phyloP scores from a whole-genome alignment of 345 rosid species.

The Mallotus nudiflorus region DNA sequence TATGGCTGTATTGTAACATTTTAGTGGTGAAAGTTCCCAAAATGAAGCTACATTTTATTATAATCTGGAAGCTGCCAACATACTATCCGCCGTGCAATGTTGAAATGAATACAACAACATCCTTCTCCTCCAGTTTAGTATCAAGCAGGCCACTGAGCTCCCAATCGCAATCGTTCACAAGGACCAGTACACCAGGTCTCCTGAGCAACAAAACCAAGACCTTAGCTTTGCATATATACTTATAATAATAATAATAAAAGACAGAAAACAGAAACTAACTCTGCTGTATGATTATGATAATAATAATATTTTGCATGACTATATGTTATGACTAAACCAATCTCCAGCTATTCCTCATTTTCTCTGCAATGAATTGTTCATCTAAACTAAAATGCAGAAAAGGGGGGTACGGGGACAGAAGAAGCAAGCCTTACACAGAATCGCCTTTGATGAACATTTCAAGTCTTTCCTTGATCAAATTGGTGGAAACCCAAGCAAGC shows the following conservation, averaged over 20 bases:
- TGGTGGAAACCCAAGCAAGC: slow-evolving; percentile 69
- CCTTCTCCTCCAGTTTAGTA: slow-evolving; percentile 74
- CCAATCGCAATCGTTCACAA: slow-evolving; percentile 97
- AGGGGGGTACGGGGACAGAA: no score
- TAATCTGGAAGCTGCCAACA: not conserved
- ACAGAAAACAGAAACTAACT: no score
- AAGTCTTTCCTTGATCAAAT: slow-evolving; percentile 91
- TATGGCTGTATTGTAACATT: no score
- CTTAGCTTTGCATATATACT: no score
- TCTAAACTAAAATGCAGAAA: no score
- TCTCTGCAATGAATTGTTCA: no score
- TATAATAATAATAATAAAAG: no score
- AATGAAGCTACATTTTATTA: no score
- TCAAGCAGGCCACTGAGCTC: slow-evolving; percentile 92
- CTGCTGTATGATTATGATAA: no score
- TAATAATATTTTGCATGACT: not conserved
- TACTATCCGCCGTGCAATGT: slow-evolving; percentile 85
- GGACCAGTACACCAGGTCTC: slow-evolving; percentile 89
- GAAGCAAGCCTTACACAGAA: slow-evolving; percentile 63
- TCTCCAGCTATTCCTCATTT: no score
- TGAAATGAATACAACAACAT: slow-evolving; percentile 85
- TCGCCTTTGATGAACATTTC: slow-evolving; percentile 98
- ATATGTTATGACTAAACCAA: no score
- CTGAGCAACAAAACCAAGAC: slow-evolving; percentile 38
- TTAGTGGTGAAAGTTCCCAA: no score